Conservation (phyloP, 2,329 filamentous ascomycete species). For the Aureobasidium uvarum region DNA sequence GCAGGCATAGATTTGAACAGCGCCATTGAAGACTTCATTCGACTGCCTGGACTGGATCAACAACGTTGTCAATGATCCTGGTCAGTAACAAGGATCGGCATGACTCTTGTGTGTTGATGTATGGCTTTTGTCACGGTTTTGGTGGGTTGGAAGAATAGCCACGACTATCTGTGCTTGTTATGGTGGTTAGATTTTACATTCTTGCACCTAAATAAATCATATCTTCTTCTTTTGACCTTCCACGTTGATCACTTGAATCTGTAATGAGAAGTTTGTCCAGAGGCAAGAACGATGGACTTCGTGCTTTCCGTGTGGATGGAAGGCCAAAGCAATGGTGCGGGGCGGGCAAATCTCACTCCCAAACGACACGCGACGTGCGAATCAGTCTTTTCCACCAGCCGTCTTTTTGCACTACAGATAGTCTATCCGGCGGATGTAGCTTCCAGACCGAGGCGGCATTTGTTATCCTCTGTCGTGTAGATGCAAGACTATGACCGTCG, state of each 20-base stretch:
- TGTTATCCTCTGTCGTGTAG: not conserved
- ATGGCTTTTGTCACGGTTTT: not conserved
- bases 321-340: not conserved
- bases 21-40: conserved; percentile 29
- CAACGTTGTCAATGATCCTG: conserved; percentile 26
- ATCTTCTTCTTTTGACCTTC: not conserved
- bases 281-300: not conserved
- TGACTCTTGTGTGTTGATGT: not conserved
- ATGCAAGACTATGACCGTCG: conserved; percentile 14
- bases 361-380: conserved; percentile 6
- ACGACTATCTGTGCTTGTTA: not conserved
- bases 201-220: conserved; percentile 1
- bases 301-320: not conserved
- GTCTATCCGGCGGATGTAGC: not conserved
- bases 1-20: conserved; percentile 24
- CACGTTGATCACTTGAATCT: not conserved
- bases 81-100: not conserved
- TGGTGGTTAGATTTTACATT: conserved; percentile 12
- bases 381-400: not conserved
- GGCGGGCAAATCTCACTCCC: not conserved
- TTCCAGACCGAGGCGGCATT: not conserved
- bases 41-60: conserved; percentile 32
- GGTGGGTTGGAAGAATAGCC: not conserved
- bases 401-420: not conserved
- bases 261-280: not conserved